Evolutionary conservation across 176 grass and related monocot genomes (phyloP).

Genomic region (Eragrostis nindensis): DNA sequence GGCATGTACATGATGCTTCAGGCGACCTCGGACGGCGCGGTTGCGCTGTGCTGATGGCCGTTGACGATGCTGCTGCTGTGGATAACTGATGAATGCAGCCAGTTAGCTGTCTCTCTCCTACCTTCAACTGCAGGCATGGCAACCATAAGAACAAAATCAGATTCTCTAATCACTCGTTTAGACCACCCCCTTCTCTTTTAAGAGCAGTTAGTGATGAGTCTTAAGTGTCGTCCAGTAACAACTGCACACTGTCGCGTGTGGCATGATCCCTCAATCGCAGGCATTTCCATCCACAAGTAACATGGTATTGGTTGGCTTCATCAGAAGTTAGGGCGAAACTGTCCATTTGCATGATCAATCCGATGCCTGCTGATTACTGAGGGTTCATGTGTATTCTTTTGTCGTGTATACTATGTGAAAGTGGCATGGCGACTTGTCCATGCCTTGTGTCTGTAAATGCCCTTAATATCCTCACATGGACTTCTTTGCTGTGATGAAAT

Average conservation of each 20-base stretch:
- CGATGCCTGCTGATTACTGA: constrained; percentile 25
- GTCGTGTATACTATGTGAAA: constrained; percentile 32
- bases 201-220: not conserved
- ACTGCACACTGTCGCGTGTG: constrained; percentile 8
- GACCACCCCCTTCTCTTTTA: not conserved
- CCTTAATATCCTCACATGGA: not conserved
- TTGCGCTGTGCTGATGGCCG: constrained; percentile 59
- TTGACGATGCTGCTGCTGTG: constrained; percentile 5
- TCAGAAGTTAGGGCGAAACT: constrained; percentile 21
- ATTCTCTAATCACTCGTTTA: constrained; percentile 31
- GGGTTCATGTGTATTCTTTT: constrained; percentile 15
- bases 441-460: constrained; percentile 15
- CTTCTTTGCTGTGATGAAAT: not conserved
- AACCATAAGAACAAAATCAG: constrained; percentile 11
- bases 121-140: constrained; percentile 23
- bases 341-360: constrained; percentile 37
- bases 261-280: constrained; percentile 20
- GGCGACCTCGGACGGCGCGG: constrained; percentile 50
- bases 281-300: constrained; percentile 6
- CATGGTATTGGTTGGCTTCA: constrained; percentile 35
- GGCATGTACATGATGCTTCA: constrained; percentile 73
- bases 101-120: not conserved
- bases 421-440: constrained; percentile 15
- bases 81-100: constrained; percentile 36
- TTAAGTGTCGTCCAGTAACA: constrained; percentile 24